phyloP scores from a whole-genome alignment of 2,329 filamentous ascomycete species.

The Trichoderma oligosporum region DNA sequence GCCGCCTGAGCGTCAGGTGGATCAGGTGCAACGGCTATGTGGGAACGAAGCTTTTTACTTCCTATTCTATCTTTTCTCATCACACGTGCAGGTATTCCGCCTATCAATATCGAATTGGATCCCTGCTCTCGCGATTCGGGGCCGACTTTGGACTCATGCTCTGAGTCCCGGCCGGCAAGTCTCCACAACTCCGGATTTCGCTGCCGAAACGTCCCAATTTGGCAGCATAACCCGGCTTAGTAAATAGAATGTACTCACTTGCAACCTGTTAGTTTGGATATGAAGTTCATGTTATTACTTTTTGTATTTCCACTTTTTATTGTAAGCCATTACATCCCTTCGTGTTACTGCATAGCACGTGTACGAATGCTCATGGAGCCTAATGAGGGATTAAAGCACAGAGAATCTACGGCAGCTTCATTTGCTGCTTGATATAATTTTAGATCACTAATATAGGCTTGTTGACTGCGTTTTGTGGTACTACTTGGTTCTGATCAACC shows the following conservation, averaged over 20 bases:
- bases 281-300: not conserved
- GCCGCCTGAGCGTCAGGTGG: not conserved
- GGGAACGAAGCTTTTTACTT: not conserved
- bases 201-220: slow-evolving; percentile 1
- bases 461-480: too few relatives aligned
- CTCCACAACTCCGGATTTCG: slow-evolving; percentile 1
- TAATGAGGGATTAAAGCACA: not conserved
- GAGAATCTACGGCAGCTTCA: too few relatives aligned
- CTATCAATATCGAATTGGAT: not conserved
- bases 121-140: not conserved
- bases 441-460: too few relatives aligned
- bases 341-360: not conserved
- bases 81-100: not conserved
- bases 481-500: too few relatives aligned
- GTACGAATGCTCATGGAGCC: too few relatives aligned
- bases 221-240: slow-evolving; percentile 1
- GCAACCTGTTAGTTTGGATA: not conserved
- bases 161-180: not conserved
- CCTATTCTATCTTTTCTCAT: not conserved
- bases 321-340: not conserved
- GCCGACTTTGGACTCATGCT: not conserved
- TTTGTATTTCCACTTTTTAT: not conserved
- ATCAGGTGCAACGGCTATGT: not conserved
- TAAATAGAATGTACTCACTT: not conserved
- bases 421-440: too few relatives aligned